Evolutionary conservation across 1,284 basidiomycete species (phyloP), one percentile per base, ranked within the genome.

Genomic region (Leccinum solheimii): DNA sequence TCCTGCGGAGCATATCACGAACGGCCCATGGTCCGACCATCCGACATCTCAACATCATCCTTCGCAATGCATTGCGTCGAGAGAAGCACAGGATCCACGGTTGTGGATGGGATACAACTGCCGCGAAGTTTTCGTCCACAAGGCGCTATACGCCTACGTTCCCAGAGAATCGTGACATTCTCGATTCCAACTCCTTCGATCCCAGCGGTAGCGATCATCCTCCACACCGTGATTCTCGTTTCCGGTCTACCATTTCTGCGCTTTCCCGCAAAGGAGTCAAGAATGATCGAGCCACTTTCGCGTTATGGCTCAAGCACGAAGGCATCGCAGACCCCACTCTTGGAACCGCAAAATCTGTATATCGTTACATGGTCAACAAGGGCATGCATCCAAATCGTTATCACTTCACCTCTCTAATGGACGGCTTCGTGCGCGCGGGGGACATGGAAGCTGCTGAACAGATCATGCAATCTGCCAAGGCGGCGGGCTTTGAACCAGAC

Each of bases 351-450:
- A 76, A 79, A 59, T 75, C 78, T 16, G 72, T 85, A 38, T 87
- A 90, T 66, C 76, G 81, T 43, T 70, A 77, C 10, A 82, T 92
- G 78, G 72, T 88, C 50, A 76, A 79, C 55, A 82, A 83, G 59
- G 90, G 91, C 21, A 79, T 92, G 60, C 81, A 83, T 58, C 85
- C 88, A 6, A 88, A 83, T 68, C 78, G 80, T 58, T 83, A 90
- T 69, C 90, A 92, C 72, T 89, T 84, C 67, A 77, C 79, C 49
- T 85, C 87, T 51, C 75, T 92, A 56, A 86, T 92, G 81, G 85
- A 90, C 69, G 88, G 88, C 32, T 86, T 86, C 64, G 75, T 79
- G 14, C 77, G 74, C 3, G 72, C 73, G 1, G 88, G 87, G 21
- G 79, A 91, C 69, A 75, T 88, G 62, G 67, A 73, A 9, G 77